A percentile compares a stretch with the other conserved stretches of the same genome.
Conservation (phyloP, 768 basidiomycete genomes). For the Amanita phalloides region DNA sequence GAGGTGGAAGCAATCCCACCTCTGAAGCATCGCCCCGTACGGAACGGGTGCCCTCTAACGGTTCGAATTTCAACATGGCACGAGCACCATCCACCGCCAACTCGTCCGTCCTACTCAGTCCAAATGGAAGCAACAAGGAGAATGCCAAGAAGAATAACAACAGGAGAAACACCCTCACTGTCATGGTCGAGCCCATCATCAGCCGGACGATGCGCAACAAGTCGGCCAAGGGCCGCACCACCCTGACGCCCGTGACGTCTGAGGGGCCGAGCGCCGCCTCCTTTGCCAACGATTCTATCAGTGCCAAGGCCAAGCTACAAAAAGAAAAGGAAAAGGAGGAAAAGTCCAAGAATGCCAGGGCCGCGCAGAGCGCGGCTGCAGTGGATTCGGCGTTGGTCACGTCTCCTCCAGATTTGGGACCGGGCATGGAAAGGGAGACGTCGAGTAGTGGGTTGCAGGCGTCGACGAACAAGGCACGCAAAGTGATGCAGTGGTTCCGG, state of each 20-base stretch:
- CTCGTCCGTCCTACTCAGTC: slow-evolving; percentile 18
- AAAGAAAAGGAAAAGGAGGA: slow-evolving; percentile 20
- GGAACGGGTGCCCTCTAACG: slow-evolving; percentile 1
- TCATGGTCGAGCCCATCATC: slow-evolving; percentile 72
- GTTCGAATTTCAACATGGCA: slow-evolving; percentile 3
- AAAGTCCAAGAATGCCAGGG: slow-evolving; percentile 8
- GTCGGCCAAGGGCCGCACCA: slow-evolving; percentile 20
- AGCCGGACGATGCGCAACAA: slow-evolving; percentile 41
- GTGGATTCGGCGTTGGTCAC: slow-evolving; percentile 8
- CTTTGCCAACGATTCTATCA: neutral
- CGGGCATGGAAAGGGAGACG: slow-evolving; percentile 12
- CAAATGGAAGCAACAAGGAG: slow-evolving; percentile 10
- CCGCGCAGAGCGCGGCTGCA: neutral
- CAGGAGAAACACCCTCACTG: slow-evolving; percentile 74
- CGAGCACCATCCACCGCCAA: slow-evolving; percentile 7
- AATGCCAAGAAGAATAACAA: slow-evolving; percentile 37
- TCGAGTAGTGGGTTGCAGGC: slow-evolving; percentile 37
- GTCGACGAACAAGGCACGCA: slow-evolving; percentile 81
- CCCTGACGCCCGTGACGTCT: slow-evolving; percentile 18
- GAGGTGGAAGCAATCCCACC: slow-evolving; percentile 18
- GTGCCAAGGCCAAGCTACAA: neutral
- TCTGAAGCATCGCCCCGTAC: slow-evolving; percentile 8
- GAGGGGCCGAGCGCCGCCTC: slow-evolving; percentile 8
- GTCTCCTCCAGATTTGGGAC: slow-evolving; percentile 11
- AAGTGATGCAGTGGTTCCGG: slow-evolving; percentile 99